Conservation (phyloP, 768 basidiomycete genomes). For the Boletus eberwhitei region DNA sequence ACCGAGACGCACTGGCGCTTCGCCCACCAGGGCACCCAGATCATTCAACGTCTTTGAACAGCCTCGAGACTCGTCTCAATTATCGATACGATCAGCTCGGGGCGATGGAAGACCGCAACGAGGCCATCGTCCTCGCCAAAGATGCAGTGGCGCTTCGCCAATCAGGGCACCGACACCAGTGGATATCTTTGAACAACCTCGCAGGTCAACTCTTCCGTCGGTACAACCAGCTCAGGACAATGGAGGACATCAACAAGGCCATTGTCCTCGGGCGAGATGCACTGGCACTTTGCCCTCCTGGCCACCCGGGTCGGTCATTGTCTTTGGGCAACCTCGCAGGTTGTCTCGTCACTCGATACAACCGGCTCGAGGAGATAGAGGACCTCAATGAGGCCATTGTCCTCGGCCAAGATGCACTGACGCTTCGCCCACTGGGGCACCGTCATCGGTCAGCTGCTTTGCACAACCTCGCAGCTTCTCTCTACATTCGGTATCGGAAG, state of each 20-base stretch:
- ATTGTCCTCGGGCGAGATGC: background rate
- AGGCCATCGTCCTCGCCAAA: background rate
- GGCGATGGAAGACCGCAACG: background rate
- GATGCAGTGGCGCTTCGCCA: background rate
- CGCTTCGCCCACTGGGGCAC: background rate
- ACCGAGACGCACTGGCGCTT: background rate
- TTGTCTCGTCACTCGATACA: background rate
- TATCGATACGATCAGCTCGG: background rate
- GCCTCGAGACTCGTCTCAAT: background rate
- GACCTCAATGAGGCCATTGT: background rate
- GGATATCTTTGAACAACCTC: background rate
- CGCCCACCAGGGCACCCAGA: background rate
- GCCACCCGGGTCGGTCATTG: background rate
- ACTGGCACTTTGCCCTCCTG: background rate
- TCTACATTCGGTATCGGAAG: background rate
- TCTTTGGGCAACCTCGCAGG: background rate
- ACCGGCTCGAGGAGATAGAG: background rate
- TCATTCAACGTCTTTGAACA: background rate
- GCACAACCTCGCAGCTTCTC: background rate
- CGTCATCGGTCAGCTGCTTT: background rate
- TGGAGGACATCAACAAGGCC: background rate
- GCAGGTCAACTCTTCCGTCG: background rate
- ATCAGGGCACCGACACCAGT: background rate
- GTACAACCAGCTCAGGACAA: background rate
- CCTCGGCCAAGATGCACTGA: background rate